Base-by-base conservation (phyloP, 2,329 filamentous ascomycete genomes). In the Aspergillus puulaauensis region DNA sequence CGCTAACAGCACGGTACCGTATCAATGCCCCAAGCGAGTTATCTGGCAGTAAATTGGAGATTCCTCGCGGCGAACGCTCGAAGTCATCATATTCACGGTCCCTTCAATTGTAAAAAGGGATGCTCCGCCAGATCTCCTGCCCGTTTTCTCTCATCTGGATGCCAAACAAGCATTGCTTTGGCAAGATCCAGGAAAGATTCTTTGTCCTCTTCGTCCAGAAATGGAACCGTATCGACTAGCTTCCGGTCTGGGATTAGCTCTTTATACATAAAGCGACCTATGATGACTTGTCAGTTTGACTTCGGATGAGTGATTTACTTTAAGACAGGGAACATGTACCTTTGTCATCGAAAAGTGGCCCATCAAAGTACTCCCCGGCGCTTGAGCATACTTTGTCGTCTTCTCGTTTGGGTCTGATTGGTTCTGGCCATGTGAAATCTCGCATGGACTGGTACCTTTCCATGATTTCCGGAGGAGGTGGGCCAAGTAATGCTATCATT, bases 281-380 rank as follows among this genome's bases (percentile, higher is more conserved):
- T 47, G 35, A 65, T 60, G 12, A 59, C 62, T 63, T 23, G 52
- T 69, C 21, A 69, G 64, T 59, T 49, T 60, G 45, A 52, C 21
- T 21, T 4, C 21, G 1, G 21, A 21, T 21, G 51, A 64, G 63
- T 57, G 41, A 56, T 61, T 52, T 3, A 4, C 11, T 60, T 59
- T 21, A 5, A 63, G 53, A 64, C 54, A 57, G 48, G 45, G 54
- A 62, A 43, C 9, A 73, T 57, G 63, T 70, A 73, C 68, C 66
- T 55, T 72, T 59, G 40, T 62, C 52, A 41, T 73, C 65, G 67
- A 77, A 76, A 53, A 77, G 74, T 50, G 70, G 73, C 53, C 74
- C 71, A 58, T 64, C 57, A 44, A 72, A 75, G 57, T 71, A 77
- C 59, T 74, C 65, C 47, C 70, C 64, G 49, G 69, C 65, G 2